Conservation (phyloP, 768 basidiomycete species). For the Lactarius hengduanensis region DNA sequence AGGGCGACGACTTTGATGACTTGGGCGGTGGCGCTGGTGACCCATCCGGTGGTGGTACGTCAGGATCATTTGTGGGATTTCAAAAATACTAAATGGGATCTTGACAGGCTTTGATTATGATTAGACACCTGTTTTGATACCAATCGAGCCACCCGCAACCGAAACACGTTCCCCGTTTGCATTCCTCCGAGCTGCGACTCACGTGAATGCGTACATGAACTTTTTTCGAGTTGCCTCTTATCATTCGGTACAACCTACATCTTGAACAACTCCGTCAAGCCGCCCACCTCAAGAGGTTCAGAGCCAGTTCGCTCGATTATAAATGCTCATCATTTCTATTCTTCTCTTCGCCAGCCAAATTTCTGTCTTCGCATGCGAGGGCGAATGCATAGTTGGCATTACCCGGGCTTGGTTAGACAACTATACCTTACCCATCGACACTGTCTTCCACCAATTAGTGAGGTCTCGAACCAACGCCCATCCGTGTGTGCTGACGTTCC, state of each 20-base stretch:
- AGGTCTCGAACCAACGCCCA: constrained; percentile 26
- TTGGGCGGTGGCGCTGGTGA: constrained; percentile 67
- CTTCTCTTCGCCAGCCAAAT: constrained; percentile 35
- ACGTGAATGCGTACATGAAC: background rate
- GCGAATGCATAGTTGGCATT: constrained; percentile 60
- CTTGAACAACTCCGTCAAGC: background rate
- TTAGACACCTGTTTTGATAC: constrained; percentile 19
- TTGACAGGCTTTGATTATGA: constrained; percentile 32
- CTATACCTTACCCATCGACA: constrained; percentile 46
- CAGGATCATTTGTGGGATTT: background rate
- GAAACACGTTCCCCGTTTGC: background rate
- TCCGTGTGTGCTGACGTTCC: constrained; percentile 25
- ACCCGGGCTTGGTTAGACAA: constrained; percentile 54
- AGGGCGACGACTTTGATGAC: constrained; percentile 78
- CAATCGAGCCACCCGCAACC: constrained; percentile 4
- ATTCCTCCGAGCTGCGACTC: constrained; percentile 15
- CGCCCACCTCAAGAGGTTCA: background rate
- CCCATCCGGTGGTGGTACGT: constrained; percentile 56
- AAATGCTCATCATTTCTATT: constrained; percentile 24
- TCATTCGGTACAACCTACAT: background rate
- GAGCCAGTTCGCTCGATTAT: background rate
- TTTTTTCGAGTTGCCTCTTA: background rate
- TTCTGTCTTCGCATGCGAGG: constrained; percentile 61
- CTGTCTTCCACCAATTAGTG: constrained; percentile 45
- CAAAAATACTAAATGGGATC: background rate